Conservation (phyloP, 768 basidiomycete genomes). For the Termitomyces sp. region DNA sequence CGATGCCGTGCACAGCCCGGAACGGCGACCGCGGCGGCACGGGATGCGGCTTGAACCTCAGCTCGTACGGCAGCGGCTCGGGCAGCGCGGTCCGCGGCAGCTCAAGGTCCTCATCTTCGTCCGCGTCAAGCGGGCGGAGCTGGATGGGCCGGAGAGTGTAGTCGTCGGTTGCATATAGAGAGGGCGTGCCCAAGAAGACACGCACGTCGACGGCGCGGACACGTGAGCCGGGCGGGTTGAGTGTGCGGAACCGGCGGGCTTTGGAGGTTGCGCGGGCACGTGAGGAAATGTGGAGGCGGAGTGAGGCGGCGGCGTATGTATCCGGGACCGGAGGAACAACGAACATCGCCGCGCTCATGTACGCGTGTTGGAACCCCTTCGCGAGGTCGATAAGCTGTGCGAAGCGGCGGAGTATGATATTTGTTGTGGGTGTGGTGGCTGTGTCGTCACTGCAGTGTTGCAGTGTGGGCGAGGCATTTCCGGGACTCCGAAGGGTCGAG, state of each 20-base stretch:
- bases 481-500: neutral
- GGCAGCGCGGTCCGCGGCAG: slow-evolving; percentile 24
- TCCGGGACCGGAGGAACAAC: slow-evolving; percentile 19
- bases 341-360: slow-evolving; percentile 51
- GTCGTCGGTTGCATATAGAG: neutral
- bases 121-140: slow-evolving; percentile 29
- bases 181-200: neutral
- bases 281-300: neutral
- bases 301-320: neutral
- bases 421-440: neutral
- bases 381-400: slow-evolving; percentile 44
- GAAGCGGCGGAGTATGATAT: slow-evolving; percentile 21
- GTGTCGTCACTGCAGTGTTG: neutral
- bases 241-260: neutral
- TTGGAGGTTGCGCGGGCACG: neutral
- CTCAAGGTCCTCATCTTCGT: slow-evolving; percentile 8
- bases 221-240: slow-evolving; percentile 2
- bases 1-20: slow-evolving; percentile 19
- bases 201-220: neutral
- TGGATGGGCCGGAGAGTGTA: slow-evolving; percentile 15
- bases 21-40: slow-evolving; percentile 38
- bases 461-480: neutral
- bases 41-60: slow-evolving; percentile 33
- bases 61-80: slow-evolving; percentile 25
- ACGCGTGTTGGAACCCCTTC: slow-evolving; percentile 51